phyloP scores from a whole-genome alignment of 805 yeast genomes.

The Isabelozyma rhagii region DNA sequence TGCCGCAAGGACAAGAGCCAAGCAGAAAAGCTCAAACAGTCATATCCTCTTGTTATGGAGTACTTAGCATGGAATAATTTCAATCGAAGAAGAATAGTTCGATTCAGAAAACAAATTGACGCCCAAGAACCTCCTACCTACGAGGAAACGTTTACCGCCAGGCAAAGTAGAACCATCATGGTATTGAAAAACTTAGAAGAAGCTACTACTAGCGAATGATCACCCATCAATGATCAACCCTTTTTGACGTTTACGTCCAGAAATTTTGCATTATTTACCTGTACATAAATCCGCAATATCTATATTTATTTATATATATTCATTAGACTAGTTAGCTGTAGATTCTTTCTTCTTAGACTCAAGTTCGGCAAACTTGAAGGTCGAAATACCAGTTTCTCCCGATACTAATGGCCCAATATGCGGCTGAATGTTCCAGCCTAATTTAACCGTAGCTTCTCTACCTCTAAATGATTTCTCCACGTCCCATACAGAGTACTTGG shows the following conservation, averaged over 20 bases:
- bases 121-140: neutral
- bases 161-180: neutral
- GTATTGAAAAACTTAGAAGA: neutral
- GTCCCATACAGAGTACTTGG: slow-evolving; percentile 90
- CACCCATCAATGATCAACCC: too few species aligned
- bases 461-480: slow-evolving; percentile 57
- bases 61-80: slow-evolving; percentile 10
- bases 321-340: neutral
- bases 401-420: slow-evolving; percentile 74
- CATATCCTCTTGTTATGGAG: slow-evolving; percentile 32
- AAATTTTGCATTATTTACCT: neutral
- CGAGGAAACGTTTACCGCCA: neutral
- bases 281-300: neutral
- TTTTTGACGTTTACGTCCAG: too few species aligned
- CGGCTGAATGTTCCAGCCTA: slow-evolving; percentile 94
- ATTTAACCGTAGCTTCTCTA: slow-evolving; percentile 61
- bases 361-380: slow-evolving; percentile 28
- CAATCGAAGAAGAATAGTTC: neutral
- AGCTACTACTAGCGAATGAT: neutral
- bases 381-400: slow-evolving; percentile 48
- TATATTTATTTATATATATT: too few species aligned
- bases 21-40: slow-evolving; percentile 28
- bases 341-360: slow-evolving; percentile 8
- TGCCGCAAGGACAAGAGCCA: slow-evolving; percentile 12
- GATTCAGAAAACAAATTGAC: neutral